These are phyloP conservation scores for Trypanosomatidae sp. DNA, from an alignment of 208 protist species.

Conservation along the genomic window DNA sequence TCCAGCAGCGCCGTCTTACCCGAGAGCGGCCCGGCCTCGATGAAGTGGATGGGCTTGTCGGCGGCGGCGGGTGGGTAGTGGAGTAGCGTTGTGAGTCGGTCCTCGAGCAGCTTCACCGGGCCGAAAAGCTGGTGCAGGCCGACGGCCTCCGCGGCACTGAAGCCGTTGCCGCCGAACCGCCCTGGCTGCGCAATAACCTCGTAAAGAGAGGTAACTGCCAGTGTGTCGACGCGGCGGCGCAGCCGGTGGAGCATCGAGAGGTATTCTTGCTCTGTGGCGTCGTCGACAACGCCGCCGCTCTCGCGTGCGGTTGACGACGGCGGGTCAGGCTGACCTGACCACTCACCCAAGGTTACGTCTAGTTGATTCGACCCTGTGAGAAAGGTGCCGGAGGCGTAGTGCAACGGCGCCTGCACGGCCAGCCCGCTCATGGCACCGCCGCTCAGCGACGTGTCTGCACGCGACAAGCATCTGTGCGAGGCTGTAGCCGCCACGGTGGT, in stretches of 20 bases:
- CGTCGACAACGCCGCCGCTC: conserved; percentile 23
- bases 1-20: conserved; percentile 81
- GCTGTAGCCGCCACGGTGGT: conserved; percentile 3
- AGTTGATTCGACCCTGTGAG: conserved; percentile 48
- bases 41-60: conserved; percentile 73
- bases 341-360: conserved; percentile 69
- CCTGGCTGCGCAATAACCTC: conserved; percentile 55
- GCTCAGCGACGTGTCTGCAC: background rate
- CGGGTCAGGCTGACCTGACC: conserved; percentile 48
- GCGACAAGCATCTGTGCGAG: conserved; percentile 2
- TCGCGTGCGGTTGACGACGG: conserved; percentile 25
- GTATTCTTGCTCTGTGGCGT: conserved; percentile 73
- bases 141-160: conserved; percentile 60
- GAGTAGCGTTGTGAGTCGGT: conserved; percentile 63
- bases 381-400: conserved; percentile 54
- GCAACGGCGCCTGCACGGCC: conserved; percentile 17
- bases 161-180: conserved; percentile 52
- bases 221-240: conserved; percentile 44
- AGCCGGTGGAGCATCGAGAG: conserved; percentile 72
- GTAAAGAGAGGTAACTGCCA: conserved; percentile 59
- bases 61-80: conserved; percentile 50
- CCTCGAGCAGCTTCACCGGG: conserved; percentile 76
- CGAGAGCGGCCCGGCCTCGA: conserved; percentile 65
- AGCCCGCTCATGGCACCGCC: conserved; percentile 7
- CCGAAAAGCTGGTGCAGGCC: conserved; percentile 79